Evolutionary conservation across 2,329 filamentous ascomycete species (phyloP).

Genomic region (Orbilia quercus): DNA sequence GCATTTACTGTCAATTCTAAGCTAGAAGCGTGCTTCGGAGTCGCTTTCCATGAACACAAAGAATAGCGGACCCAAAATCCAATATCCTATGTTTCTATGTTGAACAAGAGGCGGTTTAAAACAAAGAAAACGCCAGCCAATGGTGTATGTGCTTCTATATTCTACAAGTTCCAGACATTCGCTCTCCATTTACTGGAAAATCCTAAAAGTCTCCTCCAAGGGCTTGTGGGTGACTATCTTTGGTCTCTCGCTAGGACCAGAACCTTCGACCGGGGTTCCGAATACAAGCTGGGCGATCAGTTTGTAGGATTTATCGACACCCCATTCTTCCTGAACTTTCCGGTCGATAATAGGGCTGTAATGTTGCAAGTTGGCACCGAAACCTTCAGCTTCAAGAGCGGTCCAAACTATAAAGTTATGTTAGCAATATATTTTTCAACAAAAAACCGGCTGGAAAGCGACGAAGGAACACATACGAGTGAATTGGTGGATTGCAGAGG

Average conservation of each 20-base stretch:
- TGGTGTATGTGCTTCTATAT: slow-evolving; percentile 16
- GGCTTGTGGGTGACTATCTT: slow-evolving; percentile 67
- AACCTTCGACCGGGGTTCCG: slow-evolving; percentile 69
- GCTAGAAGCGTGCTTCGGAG: no score
- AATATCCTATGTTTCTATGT: no score
- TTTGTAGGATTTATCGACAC: slow-evolving; percentile 77
- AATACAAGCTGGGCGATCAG: slow-evolving; percentile 88
- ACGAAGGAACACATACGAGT: slow-evolving; percentile 64
- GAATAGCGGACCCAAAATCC: no score
- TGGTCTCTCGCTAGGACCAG: slow-evolving; percentile 70
- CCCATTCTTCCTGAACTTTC: slow-evolving; percentile 76
- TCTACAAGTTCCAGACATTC: not conserved
- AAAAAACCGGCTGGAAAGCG: no score
- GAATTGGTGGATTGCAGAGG: slow-evolving; percentile 84
- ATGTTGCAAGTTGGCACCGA: slow-evolving; percentile 91
- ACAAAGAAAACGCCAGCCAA: slow-evolving; percentile 3
- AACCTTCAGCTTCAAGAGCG: slow-evolving; percentile 82
- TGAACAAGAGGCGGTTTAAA: no score
- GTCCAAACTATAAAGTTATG: slow-evolving; percentile 72
- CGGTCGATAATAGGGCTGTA: slow-evolving; percentile 88
- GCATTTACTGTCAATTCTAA: no score
- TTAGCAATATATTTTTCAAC: no score
- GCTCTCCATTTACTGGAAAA: slow-evolving; percentile 50
- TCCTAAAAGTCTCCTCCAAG: slow-evolving; percentile 66
- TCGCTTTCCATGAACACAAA: no score